Percentiles rank a stretch among this genome's conserved stretches.
Evolutionary conservation across 2,329 filamentous ascomycete genomes (phyloP).

Genomic region (Cladosporium sp.): DNA sequence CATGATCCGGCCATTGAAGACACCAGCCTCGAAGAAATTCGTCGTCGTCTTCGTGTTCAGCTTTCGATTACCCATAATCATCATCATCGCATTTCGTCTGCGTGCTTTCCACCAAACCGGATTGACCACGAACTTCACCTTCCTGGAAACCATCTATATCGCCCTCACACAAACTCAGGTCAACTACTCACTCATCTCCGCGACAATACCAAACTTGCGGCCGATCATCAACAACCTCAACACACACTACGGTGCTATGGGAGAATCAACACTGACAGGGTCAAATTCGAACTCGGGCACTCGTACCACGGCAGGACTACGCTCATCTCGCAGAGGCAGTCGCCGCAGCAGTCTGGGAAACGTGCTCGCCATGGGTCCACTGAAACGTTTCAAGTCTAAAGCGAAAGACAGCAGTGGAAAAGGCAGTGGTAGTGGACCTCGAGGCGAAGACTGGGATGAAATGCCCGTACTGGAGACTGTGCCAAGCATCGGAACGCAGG

Average conservation of each 20-base stretch:
- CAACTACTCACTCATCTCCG: conserved; percentile 26
- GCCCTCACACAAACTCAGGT: conserved; percentile 26
- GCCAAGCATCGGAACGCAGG: conserved; percentile 18
- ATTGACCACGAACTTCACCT: conserved; percentile 20
- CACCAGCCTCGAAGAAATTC: conserved; percentile 16
- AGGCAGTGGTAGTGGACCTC: conserved; percentile 8
- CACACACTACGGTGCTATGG: conserved; percentile 25
- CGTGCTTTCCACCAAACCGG: conserved; percentile 17
- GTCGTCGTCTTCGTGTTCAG: conserved; percentile 20
- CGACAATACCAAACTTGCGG: conserved; percentile 26
- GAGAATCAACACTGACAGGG: conserved; percentile 11
- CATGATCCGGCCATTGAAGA: conserved; percentile 17
- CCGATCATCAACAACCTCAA: conserved; percentile 24
- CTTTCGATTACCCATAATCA: conserved; percentile 22
- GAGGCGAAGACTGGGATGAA: not conserved
- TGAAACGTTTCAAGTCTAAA: not conserved
- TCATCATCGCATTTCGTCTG: conserved; percentile 24
- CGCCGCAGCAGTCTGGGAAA: conserved; percentile 10
- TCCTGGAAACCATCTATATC: conserved; percentile 24
- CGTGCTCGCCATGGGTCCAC: conserved; percentile 8
- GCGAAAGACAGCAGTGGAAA: not conserved
- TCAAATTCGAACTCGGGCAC: not conserved
- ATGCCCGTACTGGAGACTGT: conserved; percentile 3
- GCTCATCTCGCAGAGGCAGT: conserved; percentile 4
- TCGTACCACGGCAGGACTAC: not conserved